These are phyloP conservation scores for Lineolata rhizophorae DNA, from an alignment of 495 filamentous ascomycete genomes.

Conservation along the genomic window DNA sequence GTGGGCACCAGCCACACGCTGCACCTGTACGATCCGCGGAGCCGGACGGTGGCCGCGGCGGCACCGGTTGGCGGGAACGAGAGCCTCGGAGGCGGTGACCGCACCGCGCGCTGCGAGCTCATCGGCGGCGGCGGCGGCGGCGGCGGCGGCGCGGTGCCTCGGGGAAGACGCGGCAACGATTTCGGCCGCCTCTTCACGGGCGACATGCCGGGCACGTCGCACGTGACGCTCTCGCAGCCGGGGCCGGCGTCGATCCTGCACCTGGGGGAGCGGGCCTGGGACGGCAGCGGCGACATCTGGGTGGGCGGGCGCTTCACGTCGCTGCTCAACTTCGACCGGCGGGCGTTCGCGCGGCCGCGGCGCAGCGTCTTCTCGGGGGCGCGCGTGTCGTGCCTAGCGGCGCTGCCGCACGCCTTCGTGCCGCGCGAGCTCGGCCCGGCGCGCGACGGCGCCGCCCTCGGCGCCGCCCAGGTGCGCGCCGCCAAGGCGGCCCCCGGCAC, in stretches of 20 bases:
- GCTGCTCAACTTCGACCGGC: constrained; percentile 73
- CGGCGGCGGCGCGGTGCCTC: no score
- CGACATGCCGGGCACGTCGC: constrained; percentile 10
- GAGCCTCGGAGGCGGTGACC: no score
- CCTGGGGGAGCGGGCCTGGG: constrained; percentile 29
- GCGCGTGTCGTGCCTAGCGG: constrained; percentile 53
- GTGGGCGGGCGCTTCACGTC: constrained; percentile 80
- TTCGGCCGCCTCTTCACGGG: constrained; percentile 14
- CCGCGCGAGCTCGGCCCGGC: constrained; percentile 30
- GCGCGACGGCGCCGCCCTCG: constrained; percentile 26
- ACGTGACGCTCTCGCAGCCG: constrained; percentile 60
- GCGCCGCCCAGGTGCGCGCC: constrained; percentile 26
- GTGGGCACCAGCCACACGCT: constrained; percentile 67
- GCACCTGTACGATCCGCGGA: constrained; percentile 63
- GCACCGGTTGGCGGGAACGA: no score
- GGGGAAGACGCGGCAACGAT: constrained; percentile 6
- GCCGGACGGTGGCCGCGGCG: no score
- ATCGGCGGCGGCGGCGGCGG: constrained; percentile 10
- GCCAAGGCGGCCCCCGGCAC: constrained; percentile 28
- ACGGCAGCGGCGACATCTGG: constrained; percentile 42
- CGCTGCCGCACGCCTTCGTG: constrained; percentile 46
- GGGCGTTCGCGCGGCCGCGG: constrained; percentile 59
- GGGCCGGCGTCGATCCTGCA: constrained; percentile 69
- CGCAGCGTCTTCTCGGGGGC: constrained; percentile 70
- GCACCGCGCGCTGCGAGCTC: constrained; percentile 18